phyloP scores from a whole-genome alignment of 2,329 filamentous ascomycete genomes.

The Colletotrichum sp. region DNA sequence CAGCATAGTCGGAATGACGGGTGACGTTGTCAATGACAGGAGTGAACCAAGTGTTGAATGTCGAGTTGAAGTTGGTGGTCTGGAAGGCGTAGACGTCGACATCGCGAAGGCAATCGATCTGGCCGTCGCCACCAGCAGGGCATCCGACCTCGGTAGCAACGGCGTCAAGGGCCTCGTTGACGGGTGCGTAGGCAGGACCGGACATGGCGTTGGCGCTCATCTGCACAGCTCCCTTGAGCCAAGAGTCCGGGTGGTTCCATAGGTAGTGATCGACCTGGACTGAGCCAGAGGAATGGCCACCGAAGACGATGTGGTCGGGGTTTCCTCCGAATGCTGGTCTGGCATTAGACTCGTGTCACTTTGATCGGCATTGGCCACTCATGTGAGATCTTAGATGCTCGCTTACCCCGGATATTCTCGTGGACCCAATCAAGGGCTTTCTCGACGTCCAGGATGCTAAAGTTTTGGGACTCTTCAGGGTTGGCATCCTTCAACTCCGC shows the following conservation, averaged over 20 bases:
- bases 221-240: conserved; percentile 40
- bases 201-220: conserved; percentile 48
- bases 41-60: conserved; percentile 47
- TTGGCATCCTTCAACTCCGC: conserved; percentile 35
- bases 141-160: conserved; percentile 42
- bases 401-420: conserved; percentile 36
- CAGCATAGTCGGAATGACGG: conserved; percentile 34
- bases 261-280: conserved; percentile 46
- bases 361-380: not conserved
- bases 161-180: conserved; percentile 38
- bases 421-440: conserved; percentile 43
- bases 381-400: not conserved
- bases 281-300: conserved; percentile 42
- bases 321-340: conserved; percentile 45
- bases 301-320: conserved; percentile 48
- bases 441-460: conserved; percentile 40
- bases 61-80: conserved; percentile 35
- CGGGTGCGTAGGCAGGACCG: conserved; percentile 41
- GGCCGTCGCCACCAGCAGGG: conserved; percentile 28
- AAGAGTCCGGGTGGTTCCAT: conserved; percentile 42
- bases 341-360: not conserved
- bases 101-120: conserved; percentile 41
- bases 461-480: conserved; percentile 28
- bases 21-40: conserved; percentile 39
- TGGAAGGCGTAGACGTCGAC: conserved; percentile 32